Conservation (phyloP, 352 stramenopile species). For the Phytophthora europaea region DNA sequence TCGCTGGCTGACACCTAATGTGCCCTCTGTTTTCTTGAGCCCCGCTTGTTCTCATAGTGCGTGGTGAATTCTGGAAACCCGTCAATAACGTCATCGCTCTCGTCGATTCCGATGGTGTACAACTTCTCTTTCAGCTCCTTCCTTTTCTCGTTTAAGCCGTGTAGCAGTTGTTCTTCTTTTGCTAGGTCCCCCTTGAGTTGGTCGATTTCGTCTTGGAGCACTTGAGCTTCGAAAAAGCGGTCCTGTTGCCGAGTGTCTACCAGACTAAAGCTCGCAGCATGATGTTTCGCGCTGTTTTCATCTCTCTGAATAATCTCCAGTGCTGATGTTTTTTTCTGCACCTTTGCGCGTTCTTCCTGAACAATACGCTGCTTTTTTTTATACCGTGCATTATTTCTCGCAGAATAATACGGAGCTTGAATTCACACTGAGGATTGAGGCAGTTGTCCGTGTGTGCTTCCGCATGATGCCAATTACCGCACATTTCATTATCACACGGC, state of each 20-base stretch:
- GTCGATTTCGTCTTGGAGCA: constrained; percentile 63
- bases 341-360: constrained; percentile 33
- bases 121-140: constrained; percentile 8
- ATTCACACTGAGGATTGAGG: constrained; percentile 59
- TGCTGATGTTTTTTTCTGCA: constrained; percentile 45
- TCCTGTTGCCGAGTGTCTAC: constrained; percentile 20
- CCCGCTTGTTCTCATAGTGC: constrained; percentile 37
- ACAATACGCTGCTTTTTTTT: constrained; percentile 30
- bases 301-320: constrained; percentile 54
- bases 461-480: constrained; percentile 66
- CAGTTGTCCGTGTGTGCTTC: constrained; percentile 66
- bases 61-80: constrained; percentile 44
- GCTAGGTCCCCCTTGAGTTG: constrained; percentile 70
- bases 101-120: constrained; percentile 42
- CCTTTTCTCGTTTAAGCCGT: neutral
- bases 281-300: constrained; percentile 36
- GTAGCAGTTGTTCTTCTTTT: constrained; percentile 39
- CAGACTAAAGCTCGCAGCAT: neutral
- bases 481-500: constrained; percentile 61
- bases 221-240: constrained; percentile 42
- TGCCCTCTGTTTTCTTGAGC: constrained; percentile 7
- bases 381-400: constrained; percentile 71
- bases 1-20: neutral
- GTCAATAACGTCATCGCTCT: constrained; percentile 55
- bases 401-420: constrained; percentile 63